Evolutionary conservation across 495 filamentous ascomycete genomes (phyloP), one percentile per base, ranked within the genome.

Genomic region (Neurospora tetrasperma): DNA sequence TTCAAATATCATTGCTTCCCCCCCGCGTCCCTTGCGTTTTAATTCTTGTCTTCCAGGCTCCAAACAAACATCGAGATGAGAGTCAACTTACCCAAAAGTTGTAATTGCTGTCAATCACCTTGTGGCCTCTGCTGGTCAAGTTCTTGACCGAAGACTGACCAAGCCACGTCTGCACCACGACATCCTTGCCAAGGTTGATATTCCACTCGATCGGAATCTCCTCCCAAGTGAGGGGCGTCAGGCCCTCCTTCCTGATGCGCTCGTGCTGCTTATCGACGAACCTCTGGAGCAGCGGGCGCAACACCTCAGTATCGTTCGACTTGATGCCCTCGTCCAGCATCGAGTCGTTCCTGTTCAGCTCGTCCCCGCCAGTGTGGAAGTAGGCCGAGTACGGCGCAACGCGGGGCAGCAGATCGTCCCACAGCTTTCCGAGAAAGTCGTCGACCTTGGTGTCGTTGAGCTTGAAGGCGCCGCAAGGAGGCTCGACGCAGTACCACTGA

Each of bases 351-450:
- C 81, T 81, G 80, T 94, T 94, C 43, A 95, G 87, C 80, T 95
- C 93, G 77, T 96, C 93, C 48, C 93, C 93, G 44, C 93, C 93
- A 1, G 91, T 92, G 80, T 96, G 93, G 84, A 93, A 94, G 76
- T 93, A 93, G 9, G 86, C 80, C 20, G 87, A 83, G 77, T 92
- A 90, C 0, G 89, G 89, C 12, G 80, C 81, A 5, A 94, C 73
- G 20, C 93, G 85, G 18, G 93, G 92, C n/a, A 94, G 80, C 20
- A 96, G 77, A 76, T 96, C 93, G 38, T 82, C 82, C 76, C 90
- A 89, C 46, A 96, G 81, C 41, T 78, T 90, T n/a, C 88, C 85
- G 23, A 94, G 79, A 78, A 95, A 94, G 38, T 79, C 75, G 72
- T 90, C 83, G 5, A 94, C 93, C 1, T 79, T 85, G 3, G 89